Base-by-base conservation (phyloP, 495 filamentous ascomycete genomes). In the Podospora pseudoanserina region DNA sequence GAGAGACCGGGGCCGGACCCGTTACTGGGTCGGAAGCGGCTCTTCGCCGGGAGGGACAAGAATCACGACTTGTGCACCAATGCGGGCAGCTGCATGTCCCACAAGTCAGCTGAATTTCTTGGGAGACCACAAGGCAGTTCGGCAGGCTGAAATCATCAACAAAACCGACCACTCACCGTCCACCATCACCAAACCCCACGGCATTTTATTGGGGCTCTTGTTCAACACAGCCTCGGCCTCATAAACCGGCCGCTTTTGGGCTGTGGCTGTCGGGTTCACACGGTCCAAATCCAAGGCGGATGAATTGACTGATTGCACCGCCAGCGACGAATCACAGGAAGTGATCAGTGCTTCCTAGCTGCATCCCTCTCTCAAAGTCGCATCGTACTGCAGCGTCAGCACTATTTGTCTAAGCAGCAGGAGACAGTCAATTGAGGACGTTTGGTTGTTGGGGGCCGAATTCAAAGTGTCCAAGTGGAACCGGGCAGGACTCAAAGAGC, bases 221-320 rank as follows among this genome's bases (percentile, higher is more conserved):
- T 23, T 68, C 63, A 32, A 60, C 70, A 71, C 70, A 71, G 70
- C 70, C 70, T 39, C 61, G 65, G 65, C 63, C 65, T 65, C 39
- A 49, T 49, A 11, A 49, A 65, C 58, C 70, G 70, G 70, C 67
- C 65, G 57, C 64, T 67, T 56, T 57, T 32, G 60, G 67, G 65
- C 62, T 69, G 57, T 69, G 70, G 57, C 28, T 65, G 20, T 26
- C 28, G 57, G 49, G 32, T 20, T 18, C 53, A 20, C n/a, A 62
- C 65, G 44, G 23, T 56, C 39, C 9, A 53, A 27, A 26, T 65
- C 49, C 63, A 65, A 58, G 63, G 19, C 28, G 63, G 63, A 16
- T 58, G 54, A 58, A 65, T 58, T 58, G 32, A 19, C 16, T 49
- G 1, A 54, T 55, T 19, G n/a, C 28, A 49, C n/a, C 62, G 28